phyloP scores from a whole-genome alignment of 768 basidiomycete species.

The Hygrophoropsis aurantiaca region DNA sequence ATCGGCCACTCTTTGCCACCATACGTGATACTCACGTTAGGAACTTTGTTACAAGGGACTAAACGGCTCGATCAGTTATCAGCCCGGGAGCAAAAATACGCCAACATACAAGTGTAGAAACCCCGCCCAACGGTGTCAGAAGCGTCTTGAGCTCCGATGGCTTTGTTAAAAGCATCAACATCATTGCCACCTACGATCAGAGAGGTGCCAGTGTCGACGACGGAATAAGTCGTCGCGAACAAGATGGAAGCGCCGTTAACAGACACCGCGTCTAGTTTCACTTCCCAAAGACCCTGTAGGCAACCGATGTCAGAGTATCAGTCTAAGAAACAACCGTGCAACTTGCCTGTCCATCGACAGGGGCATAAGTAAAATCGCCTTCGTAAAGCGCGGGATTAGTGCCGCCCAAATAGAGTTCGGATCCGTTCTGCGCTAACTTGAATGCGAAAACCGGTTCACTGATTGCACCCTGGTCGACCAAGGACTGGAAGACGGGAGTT shows the following conservation, averaged over 20 bases:
- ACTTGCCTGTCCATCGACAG: conserved; percentile 24
- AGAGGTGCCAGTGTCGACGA: conserved; percentile 4
- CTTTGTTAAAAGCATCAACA: conserved; percentile 20
- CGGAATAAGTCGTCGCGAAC: conserved; percentile 14
- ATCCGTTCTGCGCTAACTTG: conserved; percentile 28
- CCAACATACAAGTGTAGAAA: neutral
- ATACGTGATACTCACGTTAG: conserved; percentile 35
- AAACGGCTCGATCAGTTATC: too few relatives aligned
- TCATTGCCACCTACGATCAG: conserved; percentile 15
- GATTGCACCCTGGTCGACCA: conserved; percentile 16
- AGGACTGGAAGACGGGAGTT: conserved; percentile 28
- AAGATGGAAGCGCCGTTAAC: conserved; percentile 10
- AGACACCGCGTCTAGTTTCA: conserved; percentile 15
- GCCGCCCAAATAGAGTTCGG: conserved; percentile 42
- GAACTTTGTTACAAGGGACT: too few relatives aligned
- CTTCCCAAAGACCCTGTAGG: too few relatives aligned
- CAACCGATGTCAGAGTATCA: too few relatives aligned
- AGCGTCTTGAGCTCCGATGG: conserved; percentile 17
- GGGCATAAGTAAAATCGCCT: conserved; percentile 33
- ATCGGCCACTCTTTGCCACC: conserved; percentile 32
- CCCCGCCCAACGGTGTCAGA: neutral
- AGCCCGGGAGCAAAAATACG: too few relatives aligned
- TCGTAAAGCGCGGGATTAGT: conserved; percentile 35
- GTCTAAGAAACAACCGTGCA: conserved; percentile 4
- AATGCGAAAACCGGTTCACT: too few relatives aligned